These are phyloP conservation scores for Triticum dicoccoides DNA, from an alignment of 176 grass and related monocot species.

Conservation along the genomic window DNA sequence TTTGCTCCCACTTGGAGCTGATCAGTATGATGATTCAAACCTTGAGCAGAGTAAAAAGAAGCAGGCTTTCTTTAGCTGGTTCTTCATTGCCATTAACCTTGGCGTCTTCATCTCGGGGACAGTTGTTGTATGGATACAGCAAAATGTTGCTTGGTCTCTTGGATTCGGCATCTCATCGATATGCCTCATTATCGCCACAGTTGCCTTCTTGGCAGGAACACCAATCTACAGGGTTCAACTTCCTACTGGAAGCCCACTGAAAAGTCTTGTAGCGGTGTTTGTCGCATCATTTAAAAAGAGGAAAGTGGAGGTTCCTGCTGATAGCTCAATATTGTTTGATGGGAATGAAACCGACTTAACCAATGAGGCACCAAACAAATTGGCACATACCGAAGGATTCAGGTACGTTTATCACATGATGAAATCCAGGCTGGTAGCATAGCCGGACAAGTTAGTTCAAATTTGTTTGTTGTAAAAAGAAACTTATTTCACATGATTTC, in stretches of 20 bases:
- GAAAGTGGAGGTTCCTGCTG: constrained; percentile 41
- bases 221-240: constrained; percentile 66
- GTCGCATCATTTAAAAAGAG: constrained; percentile 73
- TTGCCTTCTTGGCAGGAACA: constrained; percentile 63
- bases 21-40: constrained; percentile 83
- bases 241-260: constrained; percentile 86
- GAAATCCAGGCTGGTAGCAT: constrained; percentile 3
- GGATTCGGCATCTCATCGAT: constrained; percentile 75
- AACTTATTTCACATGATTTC: background rate
- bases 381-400: constrained; percentile 73
- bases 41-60: constrained; percentile 63
- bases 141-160: constrained; percentile 77
- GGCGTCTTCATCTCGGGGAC: constrained; percentile 79
- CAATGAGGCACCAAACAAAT: constrained; percentile 33
- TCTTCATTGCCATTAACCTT: constrained; percentile 71
- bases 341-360: constrained; percentile 27
- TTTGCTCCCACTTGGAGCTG: constrained; percentile 79
- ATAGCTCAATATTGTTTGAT: constrained; percentile 56
- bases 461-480: background rate
- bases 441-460: background rate
- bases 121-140: constrained; percentile 79
- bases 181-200: constrained; percentile 56
- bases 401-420: constrained; percentile 35
- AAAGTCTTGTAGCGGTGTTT: constrained; percentile 62
- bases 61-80: constrained; percentile 80